Evolutionary conservation across 129 eudicot species (phyloP).

Genomic region (Calendula officinalis): DNA sequence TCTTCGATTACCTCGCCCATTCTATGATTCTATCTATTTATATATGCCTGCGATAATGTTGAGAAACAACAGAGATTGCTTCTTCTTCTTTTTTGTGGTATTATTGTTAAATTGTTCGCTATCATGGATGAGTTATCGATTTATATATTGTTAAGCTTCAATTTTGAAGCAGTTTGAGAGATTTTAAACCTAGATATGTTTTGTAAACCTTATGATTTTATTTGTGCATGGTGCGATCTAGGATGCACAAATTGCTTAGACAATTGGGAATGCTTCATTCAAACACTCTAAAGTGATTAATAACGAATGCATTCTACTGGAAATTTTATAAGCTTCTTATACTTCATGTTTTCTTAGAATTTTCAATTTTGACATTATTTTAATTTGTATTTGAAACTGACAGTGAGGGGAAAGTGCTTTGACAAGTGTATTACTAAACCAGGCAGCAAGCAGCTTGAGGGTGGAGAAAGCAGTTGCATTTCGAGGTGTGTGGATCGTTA

Average conservation of each 20-base stretch:
- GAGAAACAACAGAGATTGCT: too few species aligned
- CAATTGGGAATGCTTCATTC: too few species aligned
- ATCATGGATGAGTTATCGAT: neutral
- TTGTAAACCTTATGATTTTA: neutral
- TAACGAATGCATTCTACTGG: too few species aligned
- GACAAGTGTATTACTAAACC: slow-evolving; percentile 96
- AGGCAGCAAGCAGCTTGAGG: slow-evolving; percentile 81
- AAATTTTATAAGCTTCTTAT: neutral
- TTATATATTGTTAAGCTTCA: neutral
- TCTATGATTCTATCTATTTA: neutral
- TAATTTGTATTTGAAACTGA: slow-evolving; percentile 38
- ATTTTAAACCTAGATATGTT: neutral
- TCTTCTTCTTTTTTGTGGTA: neutral
- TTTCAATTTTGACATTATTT: neutral
- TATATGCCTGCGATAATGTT: neutral
- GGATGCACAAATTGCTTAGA: neutral
- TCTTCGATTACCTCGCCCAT: slow-evolving; percentile 53
- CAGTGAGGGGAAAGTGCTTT: slow-evolving; percentile 91
- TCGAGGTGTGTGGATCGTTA: slow-evolving; percentile 80
- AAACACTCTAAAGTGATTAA: neutral
- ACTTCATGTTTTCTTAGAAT: neutral
- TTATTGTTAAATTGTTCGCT: neutral
- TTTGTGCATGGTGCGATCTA: neutral
- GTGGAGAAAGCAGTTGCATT: slow-evolving; percentile 86
- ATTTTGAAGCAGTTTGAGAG: neutral